Base-by-base conservation (phyloP, 495 filamentous ascomycete species). In the Chaetomium fimeti region DNA sequence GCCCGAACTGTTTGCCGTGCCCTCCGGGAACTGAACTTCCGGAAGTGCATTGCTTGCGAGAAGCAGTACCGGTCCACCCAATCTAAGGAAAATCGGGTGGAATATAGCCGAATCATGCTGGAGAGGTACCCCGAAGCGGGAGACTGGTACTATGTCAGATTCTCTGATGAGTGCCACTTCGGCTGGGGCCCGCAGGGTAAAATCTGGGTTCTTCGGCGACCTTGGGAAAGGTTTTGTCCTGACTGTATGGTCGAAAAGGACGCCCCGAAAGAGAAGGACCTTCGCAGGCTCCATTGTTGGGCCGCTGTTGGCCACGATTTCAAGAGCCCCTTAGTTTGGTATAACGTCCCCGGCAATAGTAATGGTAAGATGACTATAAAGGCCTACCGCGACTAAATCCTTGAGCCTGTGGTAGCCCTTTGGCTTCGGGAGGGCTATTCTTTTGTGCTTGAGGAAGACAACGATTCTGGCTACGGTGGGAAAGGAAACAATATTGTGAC, bases 371-470 rank as follows among this genome's bases (percentile, higher is more conserved):
- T 57, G 54, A 24, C 54, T 5, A 40, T 42, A 36, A 0, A 42
- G 12, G 32, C 42, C 1, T 42, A 57, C 15, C 18, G 52, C 9
- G 52, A 55, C 18, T 6, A 55, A 6, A 55, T 55, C 28, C 27
- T 55, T 3, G 18, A 55, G 20, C 18, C 8, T 12, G 7, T 42
- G 3, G 54, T 57, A 6, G 54, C 25, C 36, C 5, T 7, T 2
- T 57, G 54, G 54, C 32, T 57, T 5, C 0, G 2, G 18, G 2
- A 0, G 12, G 32, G 54, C 6, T 1, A 25, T 25, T n/a, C 8
- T 1, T 57, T 57, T 42, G 54, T 57, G 2, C 9, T 57, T 4
- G 54, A 57, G 36, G 54, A 57, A 16, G 54, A 57, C 7, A 25
- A 16, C 32, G 54, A 57, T 12, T 57, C 36, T 24, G 36, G 32